A percentile compares a stretch with the other conserved stretches of the same genome.
phyloP scores from a whole-genome alignment of 441 rosid genomes.

The Populus trichocarpa region DNA sequence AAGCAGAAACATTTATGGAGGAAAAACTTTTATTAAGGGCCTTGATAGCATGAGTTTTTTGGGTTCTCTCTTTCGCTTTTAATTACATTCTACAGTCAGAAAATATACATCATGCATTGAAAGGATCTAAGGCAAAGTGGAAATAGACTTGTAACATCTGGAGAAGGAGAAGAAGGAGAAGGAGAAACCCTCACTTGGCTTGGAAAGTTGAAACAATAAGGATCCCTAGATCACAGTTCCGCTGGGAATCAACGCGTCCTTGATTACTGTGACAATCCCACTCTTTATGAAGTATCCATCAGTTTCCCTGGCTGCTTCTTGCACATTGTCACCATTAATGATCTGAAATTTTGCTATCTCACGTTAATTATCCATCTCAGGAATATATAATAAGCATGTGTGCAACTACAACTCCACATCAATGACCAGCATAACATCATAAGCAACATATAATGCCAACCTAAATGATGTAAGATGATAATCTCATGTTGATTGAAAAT shows the following conservation, averaged over 20 bases:
- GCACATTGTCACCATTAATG: conserved; percentile 67
- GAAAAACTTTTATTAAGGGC: neutral
- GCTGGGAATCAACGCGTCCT: conserved; percentile 89
- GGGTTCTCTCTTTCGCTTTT: conserved; percentile 1
- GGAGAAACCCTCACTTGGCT: neutral
- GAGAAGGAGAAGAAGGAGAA: neutral
- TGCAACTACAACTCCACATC: neutral
- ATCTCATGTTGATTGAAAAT: neutral
- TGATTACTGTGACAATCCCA: conserved; percentile 88
- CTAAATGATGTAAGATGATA: neutral
- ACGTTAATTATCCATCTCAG: neutral
- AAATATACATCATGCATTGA: conserved; percentile 9
- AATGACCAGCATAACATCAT: neutral
- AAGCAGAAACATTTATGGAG: too few relatives aligned
- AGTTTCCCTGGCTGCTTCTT: conserved; percentile 94
- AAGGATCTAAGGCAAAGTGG: conserved; percentile 4
- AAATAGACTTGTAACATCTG: conserved; percentile 1
- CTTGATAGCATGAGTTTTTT: neutral
- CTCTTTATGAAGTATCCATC: conserved; percentile 97
- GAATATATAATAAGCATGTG: neutral
- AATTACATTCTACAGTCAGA: conserved; percentile 15
- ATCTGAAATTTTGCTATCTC: conserved; percentile 38
- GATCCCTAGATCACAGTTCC: conserved; percentile 64
- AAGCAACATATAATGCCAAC: neutral
- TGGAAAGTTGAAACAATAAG: neutral